Conservation (phyloP, 768 basidiomycete species). For the Trametes maxima region DNA sequence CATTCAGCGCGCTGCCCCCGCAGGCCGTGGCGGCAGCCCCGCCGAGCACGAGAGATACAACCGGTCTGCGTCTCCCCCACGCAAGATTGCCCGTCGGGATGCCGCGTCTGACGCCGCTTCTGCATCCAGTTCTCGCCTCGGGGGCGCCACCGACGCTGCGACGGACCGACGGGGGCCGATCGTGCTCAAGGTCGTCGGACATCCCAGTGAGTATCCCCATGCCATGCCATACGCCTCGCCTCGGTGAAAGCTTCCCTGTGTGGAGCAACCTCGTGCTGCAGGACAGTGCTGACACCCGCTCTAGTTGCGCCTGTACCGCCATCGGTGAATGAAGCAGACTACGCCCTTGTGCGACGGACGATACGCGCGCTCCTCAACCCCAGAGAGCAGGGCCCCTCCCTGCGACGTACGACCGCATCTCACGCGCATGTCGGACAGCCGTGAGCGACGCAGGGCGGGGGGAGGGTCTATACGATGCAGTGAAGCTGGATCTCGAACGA, state of each 20-base stretch:
- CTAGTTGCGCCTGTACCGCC: conserved; percentile 22
- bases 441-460: conserved; percentile 58
- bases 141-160: conserved; percentile 19
- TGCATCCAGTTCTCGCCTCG: conserved; percentile 52
- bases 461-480: conserved; percentile 55
- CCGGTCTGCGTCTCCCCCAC: conserved; percentile 59
- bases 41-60: conserved; percentile 28
- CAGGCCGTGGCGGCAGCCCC: conserved; percentile 7
- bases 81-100: conserved; percentile 69
- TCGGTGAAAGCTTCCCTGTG: neutral
- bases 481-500: conserved; percentile 64
- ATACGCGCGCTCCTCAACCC: conserved; percentile 42
- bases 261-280: neutral
- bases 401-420: conserved; percentile 59
- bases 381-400: conserved; percentile 39
- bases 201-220: conserved; percentile 32
- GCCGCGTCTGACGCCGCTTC: conserved; percentile 69
- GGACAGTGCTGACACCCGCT: neutral
- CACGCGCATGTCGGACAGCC: conserved; percentile 54
- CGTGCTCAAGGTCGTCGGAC: conserved; percentile 50
- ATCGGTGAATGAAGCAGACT: conserved; percentile 25
- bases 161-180: conserved; percentile 39
- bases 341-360: conserved; percentile 40
- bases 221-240: neutral
- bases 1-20: conserved; percentile 26